Percentiles rank a stretch among this genome's conserved stretches.
These are phyloP conservation scores for Phytophthora pinifolia DNA, from an alignment of 352 stramenopile species.

Conservation along the genomic window DNA sequence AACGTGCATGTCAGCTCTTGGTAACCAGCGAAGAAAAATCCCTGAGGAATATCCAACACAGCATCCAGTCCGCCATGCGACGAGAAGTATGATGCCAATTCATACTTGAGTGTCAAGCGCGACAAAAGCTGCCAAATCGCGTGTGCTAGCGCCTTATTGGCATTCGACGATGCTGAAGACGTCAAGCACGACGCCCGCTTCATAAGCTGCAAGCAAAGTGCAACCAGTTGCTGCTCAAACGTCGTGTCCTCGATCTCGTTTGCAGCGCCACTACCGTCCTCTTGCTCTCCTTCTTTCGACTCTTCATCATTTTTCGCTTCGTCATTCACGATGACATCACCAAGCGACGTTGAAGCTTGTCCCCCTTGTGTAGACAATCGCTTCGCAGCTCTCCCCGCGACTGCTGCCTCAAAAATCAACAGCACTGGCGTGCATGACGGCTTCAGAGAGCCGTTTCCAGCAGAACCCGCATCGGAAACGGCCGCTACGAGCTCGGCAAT, in stretches of 20 bases:
- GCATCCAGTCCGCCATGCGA: constrained; percentile 53
- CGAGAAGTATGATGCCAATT: constrained; percentile 67
- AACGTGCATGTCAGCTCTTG: constrained; percentile 71
- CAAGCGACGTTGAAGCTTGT: constrained; percentile 10
- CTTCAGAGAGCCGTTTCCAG: constrained; percentile 16
- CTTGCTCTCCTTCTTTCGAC: constrained; percentile 13
- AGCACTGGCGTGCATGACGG: constrained; percentile 59
- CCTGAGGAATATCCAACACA: constrained; percentile 50
- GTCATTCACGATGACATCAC: constrained; percentile 9
- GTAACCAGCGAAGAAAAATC: constrained; percentile 62
- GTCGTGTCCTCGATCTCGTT: constrained; percentile 6
- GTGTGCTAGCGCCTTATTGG: constrained; percentile 44
- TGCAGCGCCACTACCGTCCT: background rate
- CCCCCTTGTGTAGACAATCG: constrained; percentile 3
- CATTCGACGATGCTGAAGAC: background rate
- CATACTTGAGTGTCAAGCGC: constrained; percentile 70
- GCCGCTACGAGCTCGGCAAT: constrained; percentile 50
- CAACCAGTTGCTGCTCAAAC: constrained; percentile 43
- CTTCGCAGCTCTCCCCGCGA: constrained; percentile 28
- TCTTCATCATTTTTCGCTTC: constrained; percentile 19
- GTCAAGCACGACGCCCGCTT: constrained; percentile 21
- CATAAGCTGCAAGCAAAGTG: constrained; percentile 38
- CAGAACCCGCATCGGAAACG: constrained; percentile 21
- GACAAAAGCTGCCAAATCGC: constrained; percentile 74
- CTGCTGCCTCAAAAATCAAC: constrained; percentile 66